phyloP scores from a whole-genome alignment of 1,284 basidiomycete genomes.

The Papiliotrema fonsecae region DNA sequence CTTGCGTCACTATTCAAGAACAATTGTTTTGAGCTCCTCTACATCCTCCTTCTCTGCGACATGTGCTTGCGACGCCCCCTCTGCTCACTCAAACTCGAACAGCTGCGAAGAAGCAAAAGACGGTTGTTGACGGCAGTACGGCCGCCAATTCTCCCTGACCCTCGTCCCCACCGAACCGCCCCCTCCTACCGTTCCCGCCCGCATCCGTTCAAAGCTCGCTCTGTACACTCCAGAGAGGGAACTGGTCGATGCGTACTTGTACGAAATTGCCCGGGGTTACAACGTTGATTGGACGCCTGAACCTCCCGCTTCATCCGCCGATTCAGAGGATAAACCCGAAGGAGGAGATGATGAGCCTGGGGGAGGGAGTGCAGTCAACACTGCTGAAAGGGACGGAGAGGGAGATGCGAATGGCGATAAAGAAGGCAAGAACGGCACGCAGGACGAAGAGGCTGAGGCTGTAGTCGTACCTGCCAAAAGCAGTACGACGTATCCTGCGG shows the following conservation, averaged over 20 bases:
- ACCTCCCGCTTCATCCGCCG: slow-evolving; percentile 22
- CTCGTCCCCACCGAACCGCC: slow-evolving; percentile 48
- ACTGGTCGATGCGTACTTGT: slow-evolving; percentile 79
- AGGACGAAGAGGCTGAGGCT: neutral
- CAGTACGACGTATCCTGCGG: too few species aligned
- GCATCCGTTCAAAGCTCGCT: slow-evolving; percentile 58
- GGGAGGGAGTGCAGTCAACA: slow-evolving; percentile 3
- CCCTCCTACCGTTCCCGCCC: slow-evolving; percentile 53
- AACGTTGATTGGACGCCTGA: slow-evolving; percentile 63
- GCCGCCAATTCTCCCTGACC: slow-evolving; percentile 40
- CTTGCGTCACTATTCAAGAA: too few species aligned
- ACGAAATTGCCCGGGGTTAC: slow-evolving; percentile 83
- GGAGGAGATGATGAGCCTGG: slow-evolving; percentile 26
- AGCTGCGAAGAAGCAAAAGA: neutral
- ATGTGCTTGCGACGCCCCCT: too few species aligned
- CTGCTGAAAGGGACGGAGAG: neutral
- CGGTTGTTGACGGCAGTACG: slow-evolving; percentile 26
- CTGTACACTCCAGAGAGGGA: slow-evolving; percentile 64
- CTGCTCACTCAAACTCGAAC: neutral
- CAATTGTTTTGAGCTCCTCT: too few species aligned
- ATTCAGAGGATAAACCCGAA: slow-evolving; percentile 21
- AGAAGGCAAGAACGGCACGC: neutral
- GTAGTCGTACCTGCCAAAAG: too few species aligned
- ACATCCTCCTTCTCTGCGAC: too few species aligned
- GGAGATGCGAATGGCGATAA: neutral